phyloP scores from a whole-genome alignment of 352 stramenopile genomes.

The Hyaloperonospora arabidopsidis region DNA sequence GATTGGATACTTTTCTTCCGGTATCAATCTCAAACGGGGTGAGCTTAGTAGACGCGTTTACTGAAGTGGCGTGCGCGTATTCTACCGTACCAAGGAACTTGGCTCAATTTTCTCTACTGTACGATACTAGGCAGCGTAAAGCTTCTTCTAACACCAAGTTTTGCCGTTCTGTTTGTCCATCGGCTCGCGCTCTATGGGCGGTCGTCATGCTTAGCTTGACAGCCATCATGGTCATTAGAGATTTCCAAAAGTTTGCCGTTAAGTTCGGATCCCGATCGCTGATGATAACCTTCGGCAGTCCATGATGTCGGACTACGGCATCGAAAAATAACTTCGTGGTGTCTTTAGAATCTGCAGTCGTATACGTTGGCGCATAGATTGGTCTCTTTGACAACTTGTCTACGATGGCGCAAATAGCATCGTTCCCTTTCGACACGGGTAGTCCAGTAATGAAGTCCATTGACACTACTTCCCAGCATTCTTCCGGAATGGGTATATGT shows the following conservation, averaged over 20 bases:
- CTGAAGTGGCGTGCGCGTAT: neutral
- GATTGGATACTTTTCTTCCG: conserved; percentile 1
- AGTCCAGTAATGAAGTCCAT: conserved; percentile 28
- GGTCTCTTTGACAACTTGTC: conserved; percentile 1
- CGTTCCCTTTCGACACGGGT: conserved; percentile 3
- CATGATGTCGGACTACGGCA: neutral
- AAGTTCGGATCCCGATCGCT: conserved; percentile 7
- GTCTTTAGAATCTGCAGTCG: neutral
- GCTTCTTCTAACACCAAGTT: conserved; percentile 18
- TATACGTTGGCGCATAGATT: neutral
- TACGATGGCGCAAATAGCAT: neutral
- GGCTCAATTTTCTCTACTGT: conserved; percentile 1
- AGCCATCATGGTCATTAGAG: neutral
- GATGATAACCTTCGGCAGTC: neutral
- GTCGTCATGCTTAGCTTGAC: conserved; percentile 2
- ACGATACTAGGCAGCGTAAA: conserved; percentile 12
- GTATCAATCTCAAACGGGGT: neutral
- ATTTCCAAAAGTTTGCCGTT: neutral
- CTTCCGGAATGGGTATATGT: neutral
- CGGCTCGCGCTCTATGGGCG: neutral
- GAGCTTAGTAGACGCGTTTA: conserved; percentile 2
- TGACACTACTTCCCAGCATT: conserved; percentile 3
- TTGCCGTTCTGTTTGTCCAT: conserved; percentile 6
- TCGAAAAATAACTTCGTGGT: neutral
- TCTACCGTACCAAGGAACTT: neutral